phyloP scores from a whole-genome alignment of 257 asterid species.

The Dorcoceras hygrometricum region DNA sequence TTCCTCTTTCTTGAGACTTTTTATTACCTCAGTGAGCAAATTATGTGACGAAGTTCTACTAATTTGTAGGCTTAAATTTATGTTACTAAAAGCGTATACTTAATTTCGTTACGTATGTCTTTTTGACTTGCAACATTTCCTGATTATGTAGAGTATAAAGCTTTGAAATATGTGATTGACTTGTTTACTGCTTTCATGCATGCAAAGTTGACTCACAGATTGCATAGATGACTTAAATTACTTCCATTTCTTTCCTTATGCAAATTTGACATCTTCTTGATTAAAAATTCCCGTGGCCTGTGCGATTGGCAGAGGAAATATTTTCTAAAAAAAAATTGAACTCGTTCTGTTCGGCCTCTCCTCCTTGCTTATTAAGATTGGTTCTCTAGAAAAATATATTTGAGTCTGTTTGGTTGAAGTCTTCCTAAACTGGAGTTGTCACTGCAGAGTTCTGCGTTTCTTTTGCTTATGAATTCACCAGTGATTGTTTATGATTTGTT shows the following conservation, averaged over 20 bases:
- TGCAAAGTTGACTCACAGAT: background rate
- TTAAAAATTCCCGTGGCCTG: background rate
- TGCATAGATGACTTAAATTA: background rate
- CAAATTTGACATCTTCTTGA: slow-evolving; percentile 2
- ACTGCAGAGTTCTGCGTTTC: background rate
- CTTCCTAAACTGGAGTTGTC: slow-evolving; percentile 10
- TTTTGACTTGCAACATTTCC: slow-evolving; percentile 15
- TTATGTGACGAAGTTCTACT: background rate
- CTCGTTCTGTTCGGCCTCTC: slow-evolving; percentile 4
- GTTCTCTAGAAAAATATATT: background rate
- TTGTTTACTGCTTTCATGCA: slow-evolving; percentile 3
- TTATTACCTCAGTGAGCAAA: background rate
- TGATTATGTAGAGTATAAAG: slow-evolving; percentile 6
- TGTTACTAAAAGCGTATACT: too few relatives aligned
- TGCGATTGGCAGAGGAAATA: background rate
- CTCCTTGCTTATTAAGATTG: background rate
- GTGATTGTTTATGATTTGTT: slow-evolving; percentile 21
- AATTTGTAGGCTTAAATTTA: background rate
- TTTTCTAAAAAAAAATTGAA: slow-evolving; percentile 5
- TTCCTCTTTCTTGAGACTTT: background rate
- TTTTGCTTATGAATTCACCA: slow-evolving; percentile 6
- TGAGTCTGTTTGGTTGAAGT: background rate
- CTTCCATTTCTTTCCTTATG: slow-evolving; percentile 7
- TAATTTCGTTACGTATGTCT: background rate
- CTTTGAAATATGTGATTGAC: background rate